These are phyloP conservation scores for Starmerella riodocensis DNA, from an alignment of 805 yeast genomes.

Conservation along the genomic window DNA sequence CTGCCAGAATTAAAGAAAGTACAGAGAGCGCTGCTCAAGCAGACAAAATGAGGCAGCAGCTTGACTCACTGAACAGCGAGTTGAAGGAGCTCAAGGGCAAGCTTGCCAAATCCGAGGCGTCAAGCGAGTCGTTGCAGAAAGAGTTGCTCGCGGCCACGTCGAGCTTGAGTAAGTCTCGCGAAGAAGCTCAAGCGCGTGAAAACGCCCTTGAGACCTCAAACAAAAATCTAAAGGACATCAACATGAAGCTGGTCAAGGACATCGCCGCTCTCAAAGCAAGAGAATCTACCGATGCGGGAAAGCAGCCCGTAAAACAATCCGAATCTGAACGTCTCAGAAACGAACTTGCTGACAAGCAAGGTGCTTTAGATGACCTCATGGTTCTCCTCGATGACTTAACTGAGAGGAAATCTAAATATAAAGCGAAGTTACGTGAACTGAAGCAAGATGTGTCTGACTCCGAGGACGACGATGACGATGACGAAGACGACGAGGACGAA, in stretches of 20 bases:
- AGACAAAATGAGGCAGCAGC: too few species aligned
- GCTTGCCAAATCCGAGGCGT: slow-evolving; percentile 1
- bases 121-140: neutral
- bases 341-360: slow-evolving; percentile 23
- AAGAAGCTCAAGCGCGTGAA: neutral
- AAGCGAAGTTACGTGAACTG: slow-evolving; percentile 35
- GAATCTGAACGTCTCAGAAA: neutral
- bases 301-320: neutral
- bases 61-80: neutral
- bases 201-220: neutral
- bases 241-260: slow-evolving; percentile 7
- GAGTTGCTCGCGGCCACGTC: neutral
- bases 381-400: slow-evolving; percentile 65
- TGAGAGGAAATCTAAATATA: slow-evolving; percentile 48
- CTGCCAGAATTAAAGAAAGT: neutral
- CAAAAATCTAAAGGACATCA: slow-evolving; percentile 3
- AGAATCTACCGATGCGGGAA: neutral
- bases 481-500: slow-evolving; percentile 33
- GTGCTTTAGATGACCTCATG: slow-evolving; percentile 63
- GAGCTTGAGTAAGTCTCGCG: neutral
- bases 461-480: slow-evolving; percentile 53
- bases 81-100: neutral
- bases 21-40: neutral
- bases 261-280: neutral
- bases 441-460: slow-evolving; percentile 63